Base-by-base conservation (phyloP, 179 eudicot species). In the Spinacia oleracea region DNA sequence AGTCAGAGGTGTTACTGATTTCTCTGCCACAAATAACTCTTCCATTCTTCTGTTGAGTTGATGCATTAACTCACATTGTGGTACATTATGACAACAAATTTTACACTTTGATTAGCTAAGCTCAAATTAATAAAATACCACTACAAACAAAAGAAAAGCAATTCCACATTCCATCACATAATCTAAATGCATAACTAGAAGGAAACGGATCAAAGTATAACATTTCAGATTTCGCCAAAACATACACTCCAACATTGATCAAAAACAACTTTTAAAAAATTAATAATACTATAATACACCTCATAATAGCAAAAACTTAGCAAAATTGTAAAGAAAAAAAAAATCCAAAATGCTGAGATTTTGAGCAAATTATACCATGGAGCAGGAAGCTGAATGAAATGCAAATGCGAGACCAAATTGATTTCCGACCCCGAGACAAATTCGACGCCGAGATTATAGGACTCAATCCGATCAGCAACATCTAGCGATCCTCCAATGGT, bases 301-400 rank as follows among this genome's bases (percentile, higher is more conserved):
- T n/a, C n/a, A n/a, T 2, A 42, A 40, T 4, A 4, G 20, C 15
- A 46, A 63, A 46, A 48, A 8, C 16, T 42, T 20, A 42, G 45
- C n/a, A 56, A 42, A 27, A 42, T 25, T 20, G n/a, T n/a, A n/a
- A 63, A 63, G 16, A 3, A 18, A 70, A 56, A 10, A 20, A 70
- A 68, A 55, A 11, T 9, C 32, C 32, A 45, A 10, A 58, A 27
- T 58, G 64, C 58, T 21, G 29, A 70, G 25, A 29, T 23, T 56
- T 58, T 70, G n/a, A 42, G 43, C 31, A 4, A 27, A 4, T 29
- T 66, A 38, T 92, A 91, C 93, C 95, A 91, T 0, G 93, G 91
- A 76, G 93, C 87, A 18, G 97, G 95, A 62, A 88, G 87, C 40
- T 79, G 70, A 67, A 71, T 27, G 35, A 73, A 82, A 64, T 80